These are phyloP conservation scores for Taphrina sp. DNA, from an alignment of 1,139 yeast species.

Conservation along the genomic window DNA sequence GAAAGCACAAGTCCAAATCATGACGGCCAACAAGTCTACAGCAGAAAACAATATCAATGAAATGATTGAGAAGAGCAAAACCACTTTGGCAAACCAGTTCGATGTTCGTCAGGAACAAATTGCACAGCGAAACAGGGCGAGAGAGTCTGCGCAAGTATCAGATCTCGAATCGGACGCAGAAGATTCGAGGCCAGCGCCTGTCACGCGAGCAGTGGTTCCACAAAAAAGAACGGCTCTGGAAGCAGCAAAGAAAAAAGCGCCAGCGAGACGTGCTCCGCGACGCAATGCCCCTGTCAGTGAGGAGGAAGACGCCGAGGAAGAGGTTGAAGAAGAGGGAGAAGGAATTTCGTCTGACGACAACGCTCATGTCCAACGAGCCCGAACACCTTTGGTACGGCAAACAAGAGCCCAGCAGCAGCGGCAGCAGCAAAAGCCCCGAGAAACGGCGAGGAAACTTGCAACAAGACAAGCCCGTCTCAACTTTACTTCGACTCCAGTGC, in stretches of 20 bases:
- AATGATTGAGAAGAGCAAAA: conserved; percentile 41
- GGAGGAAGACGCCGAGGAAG: conserved; percentile 9
- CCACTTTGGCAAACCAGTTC: conserved; percentile 8
- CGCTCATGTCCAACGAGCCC: conserved; percentile 1
- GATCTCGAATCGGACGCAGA: conserved; percentile 26
- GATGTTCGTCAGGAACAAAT: conserved; percentile 1
- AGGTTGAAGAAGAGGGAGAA: not conserved
- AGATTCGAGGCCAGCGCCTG: not conserved
- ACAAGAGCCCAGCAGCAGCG: not conserved
- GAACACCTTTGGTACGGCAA: not conserved
- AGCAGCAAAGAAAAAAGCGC: conserved; percentile 1
- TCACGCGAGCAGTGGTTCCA: not conserved
- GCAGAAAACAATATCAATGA: conserved; percentile 44
- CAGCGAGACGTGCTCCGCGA: not conserved
- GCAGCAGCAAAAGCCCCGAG: conserved; percentile 4
- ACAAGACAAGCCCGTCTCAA: conserved; percentile 5
- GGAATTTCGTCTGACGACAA: conserved; percentile 6
- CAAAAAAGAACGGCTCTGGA: not conserved
- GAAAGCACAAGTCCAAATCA: conserved; percentile 57
- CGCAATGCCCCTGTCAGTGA: not conserved
- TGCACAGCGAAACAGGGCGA: conserved; percentile 1
- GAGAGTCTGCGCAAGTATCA: conserved; percentile 8
- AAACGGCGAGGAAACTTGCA: not conserved
- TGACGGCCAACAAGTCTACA: conserved; percentile 49
- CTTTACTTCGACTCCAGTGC: conserved; percentile 9